Evolutionary conservation across 768 basidiomycete genomes (phyloP).

Genomic region (Phylloporus arenicola): DNA sequence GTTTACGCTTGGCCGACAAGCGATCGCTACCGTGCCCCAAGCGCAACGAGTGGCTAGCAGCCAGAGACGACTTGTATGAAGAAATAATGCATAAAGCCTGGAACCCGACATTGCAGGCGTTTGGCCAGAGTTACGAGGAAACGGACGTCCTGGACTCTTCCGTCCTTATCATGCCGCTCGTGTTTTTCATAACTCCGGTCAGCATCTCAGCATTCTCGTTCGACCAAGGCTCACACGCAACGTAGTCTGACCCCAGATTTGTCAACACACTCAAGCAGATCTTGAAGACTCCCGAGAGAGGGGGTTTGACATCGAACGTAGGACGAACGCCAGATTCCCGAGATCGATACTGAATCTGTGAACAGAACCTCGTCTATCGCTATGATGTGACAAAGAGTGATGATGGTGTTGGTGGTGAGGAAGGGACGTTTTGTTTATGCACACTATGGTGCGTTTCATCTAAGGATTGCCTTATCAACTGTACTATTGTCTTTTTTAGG

Average conservation of each 20-base stretch:
- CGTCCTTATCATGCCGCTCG: conserved; percentile 86
- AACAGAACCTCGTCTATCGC: conserved; percentile 79
- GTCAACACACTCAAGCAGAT: conserved; percentile 79
- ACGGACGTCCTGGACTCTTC: conserved; percentile 77
- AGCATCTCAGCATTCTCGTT: conserved; percentile 21
- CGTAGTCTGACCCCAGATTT: conserved; percentile 83
- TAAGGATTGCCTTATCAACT: neutral
- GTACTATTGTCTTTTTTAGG: conserved; percentile 35
- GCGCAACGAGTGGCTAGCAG: conserved; percentile 62
- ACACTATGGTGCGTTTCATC: conserved; percentile 57
- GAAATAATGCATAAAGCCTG: conserved; percentile 88
- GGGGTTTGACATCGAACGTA: conserved; percentile 86
- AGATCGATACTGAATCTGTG: conserved; percentile 1
- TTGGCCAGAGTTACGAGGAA: conserved; percentile 90
- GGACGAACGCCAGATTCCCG: neutral
- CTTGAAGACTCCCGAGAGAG: conserved; percentile 81
- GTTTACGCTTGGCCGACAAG: conserved; percentile 90
- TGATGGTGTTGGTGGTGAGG: conserved; percentile 94
- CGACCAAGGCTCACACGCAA: neutral
- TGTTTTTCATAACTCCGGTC: conserved; percentile 85
- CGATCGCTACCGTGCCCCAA: conserved; percentile 84
- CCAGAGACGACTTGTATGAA: conserved; percentile 84
- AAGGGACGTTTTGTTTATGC: conserved; percentile 91
- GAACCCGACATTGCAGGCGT: conserved; percentile 64
- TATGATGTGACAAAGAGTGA: conserved; percentile 83